Conservation (phyloP, 1,284 basidiomycete genomes). For the Ceratobasidium sp. region DNA sequence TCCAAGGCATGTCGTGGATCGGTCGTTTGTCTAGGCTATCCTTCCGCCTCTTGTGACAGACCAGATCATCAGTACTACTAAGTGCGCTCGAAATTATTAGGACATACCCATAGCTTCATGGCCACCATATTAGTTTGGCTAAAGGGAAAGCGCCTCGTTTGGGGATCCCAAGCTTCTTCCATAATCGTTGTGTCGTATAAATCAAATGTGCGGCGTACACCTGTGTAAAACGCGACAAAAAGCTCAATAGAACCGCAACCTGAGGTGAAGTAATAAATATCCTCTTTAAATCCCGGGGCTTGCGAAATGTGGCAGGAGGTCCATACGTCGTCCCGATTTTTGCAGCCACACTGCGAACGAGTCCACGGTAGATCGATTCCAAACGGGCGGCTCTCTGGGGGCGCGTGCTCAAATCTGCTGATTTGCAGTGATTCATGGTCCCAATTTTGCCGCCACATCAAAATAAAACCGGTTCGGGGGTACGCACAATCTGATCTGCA, state of each 20-base stretch:
- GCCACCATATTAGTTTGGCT: not conserved
- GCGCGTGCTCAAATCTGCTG: slow-evolving; percentile 16
- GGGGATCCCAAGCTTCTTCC: not conserved
- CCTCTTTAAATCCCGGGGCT: not conserved
- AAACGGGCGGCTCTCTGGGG: not conserved
- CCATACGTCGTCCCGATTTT: not conserved
- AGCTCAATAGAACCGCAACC: slow-evolving; percentile 1
- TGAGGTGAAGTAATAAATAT: not conserved
- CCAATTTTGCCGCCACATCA: not conserved
- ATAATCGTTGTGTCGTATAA: not conserved
- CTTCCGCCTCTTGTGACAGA: too few relatives aligned
- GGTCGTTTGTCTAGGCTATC: too few relatives aligned
- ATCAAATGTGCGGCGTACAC: not conserved
- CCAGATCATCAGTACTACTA: too few relatives aligned
- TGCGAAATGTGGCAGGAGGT: not conserved
- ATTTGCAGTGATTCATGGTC: not conserved
- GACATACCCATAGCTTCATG: slow-evolving; percentile 9
- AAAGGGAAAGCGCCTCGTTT: not conserved
- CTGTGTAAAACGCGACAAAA: slow-evolving; percentile 2
- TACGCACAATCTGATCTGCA: not conserved
- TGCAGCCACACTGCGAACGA: not conserved
- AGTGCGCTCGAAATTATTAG: too few relatives aligned
- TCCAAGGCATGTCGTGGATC: too few relatives aligned
- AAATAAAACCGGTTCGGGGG: not conserved
- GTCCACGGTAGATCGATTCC: not conserved